Evolutionary conservation across 495 filamentous ascomycete genomes (phyloP), one percentile per base, ranked within the genome.

Genomic region (Penicillium steckii): DNA sequence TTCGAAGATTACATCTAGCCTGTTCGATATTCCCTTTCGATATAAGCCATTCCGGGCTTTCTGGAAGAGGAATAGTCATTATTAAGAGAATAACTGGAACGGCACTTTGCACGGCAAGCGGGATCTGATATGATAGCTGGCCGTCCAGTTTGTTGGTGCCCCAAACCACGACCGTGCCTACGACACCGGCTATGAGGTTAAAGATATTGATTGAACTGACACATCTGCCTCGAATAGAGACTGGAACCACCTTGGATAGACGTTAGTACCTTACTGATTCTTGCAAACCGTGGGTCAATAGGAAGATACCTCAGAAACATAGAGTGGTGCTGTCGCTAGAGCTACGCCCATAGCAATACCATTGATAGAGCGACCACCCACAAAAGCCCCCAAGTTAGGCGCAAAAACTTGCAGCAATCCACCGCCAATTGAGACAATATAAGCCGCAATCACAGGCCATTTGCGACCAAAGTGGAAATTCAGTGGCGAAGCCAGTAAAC

Each of bases 1-100:
- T 68, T 13, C 68, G 64, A 8, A 73, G 47, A 41, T 69, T 69
- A 24, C 46, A 13, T 32, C 60, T 60, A 29, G 72, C 66, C 53
- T 64, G 33, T 15, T 66, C 52, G 35, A 70, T 51, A 24, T 68
- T 66, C 25, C 77, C 78, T 55, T 83, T 80, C 32, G 72, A 66
- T 43, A 86, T 69, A 9, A 87, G 78, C 84, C 84, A 89, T 50
- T 83, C 68, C 0, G 85, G 85, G 4, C 78, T 82, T 61, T 89
- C 84, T 13, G 71, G 77, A 48, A 86, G 72, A 59, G 57, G 52
- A 0, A 67, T 40, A 9, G 70, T 73, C 21, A 66, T 37, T 3
- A 57, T 5, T 21, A 70, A 38, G 3, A 73, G 50, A 2, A 71
- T 45, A 0, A 65, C 57, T 0, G 68, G 70, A 15, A 71, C 43